A percentile compares a stretch with the other conserved stretches of the same genome.
These are phyloP conservation scores for Lignosus rhinocerotis DNA, from an alignment of 1,284 basidiomycete genomes.

Conservation along the genomic window DNA sequence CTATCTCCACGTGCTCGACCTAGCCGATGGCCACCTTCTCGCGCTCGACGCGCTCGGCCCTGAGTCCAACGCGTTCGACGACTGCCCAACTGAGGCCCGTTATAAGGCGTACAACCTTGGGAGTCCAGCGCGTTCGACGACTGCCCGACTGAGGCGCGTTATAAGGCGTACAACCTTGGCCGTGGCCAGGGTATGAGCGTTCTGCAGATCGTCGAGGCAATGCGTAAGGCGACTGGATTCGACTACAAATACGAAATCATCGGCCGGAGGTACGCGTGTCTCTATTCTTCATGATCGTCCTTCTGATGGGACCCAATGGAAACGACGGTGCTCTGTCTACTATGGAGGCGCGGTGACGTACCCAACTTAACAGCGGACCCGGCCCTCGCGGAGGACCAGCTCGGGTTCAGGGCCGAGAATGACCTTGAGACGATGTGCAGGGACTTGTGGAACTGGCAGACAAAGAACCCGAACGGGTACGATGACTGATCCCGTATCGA, in stretches of 20 bases:
- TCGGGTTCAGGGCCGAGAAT: constrained; percentile 88
- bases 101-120: constrained; percentile 96
- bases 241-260: constrained; percentile 90
- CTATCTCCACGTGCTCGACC: constrained; percentile 96
- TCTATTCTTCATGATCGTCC: not conserved
- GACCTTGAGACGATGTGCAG: constrained; percentile 88
- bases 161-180: constrained; percentile 96
- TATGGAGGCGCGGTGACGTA: constrained; percentile 83
- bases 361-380: constrained; percentile 97
- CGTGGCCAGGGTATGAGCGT: constrained; percentile 93
- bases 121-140: constrained; percentile 60
- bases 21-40: constrained; percentile 91
- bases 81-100: constrained; percentile 51
- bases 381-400: constrained; percentile 86
- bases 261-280: constrained; percentile 72
- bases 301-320: not conserved
- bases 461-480: constrained; percentile 80
- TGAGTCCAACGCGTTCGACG: constrained; percentile 59
- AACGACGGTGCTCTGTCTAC: not conserved
- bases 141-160: constrained; percentile 56
- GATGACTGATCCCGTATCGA: constrained; percentile 12
- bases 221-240: constrained; percentile 89
- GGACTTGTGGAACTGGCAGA: constrained; percentile 95
- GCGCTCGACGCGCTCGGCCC: constrained; percentile 85
- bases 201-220: constrained; percentile 92